Conservation (phyloP, 2,329 filamentous ascomycete genomes). For the Penicillium sp. region DNA sequence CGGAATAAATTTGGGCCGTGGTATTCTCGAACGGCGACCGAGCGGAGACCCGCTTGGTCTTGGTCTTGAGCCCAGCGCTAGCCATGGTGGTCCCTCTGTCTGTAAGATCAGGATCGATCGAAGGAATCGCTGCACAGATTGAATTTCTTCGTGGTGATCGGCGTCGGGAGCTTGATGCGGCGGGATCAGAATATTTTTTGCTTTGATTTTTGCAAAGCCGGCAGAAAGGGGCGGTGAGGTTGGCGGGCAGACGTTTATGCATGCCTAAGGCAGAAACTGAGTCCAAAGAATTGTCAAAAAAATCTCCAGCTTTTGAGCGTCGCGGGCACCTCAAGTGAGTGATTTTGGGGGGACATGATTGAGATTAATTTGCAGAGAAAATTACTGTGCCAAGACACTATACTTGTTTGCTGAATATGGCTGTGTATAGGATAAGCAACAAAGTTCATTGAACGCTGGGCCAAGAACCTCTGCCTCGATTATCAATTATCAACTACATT, state of each 20-base stretch:
- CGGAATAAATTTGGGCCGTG: slow-evolving; percentile 16
- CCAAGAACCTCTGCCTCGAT: too few species aligned
- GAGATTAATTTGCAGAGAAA: background rate
- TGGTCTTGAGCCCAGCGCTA: slow-evolving; percentile 31
- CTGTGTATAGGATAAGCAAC: background rate
- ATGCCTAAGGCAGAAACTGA: slow-evolving; percentile 5
- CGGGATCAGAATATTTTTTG: slow-evolving; percentile 38
- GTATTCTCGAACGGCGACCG: slow-evolving; percentile 27
- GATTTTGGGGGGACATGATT: background rate
- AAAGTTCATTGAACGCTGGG: background rate
- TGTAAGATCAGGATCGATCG: background rate
- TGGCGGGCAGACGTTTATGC: slow-evolving; percentile 20
- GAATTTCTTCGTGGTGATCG: slow-evolving; percentile 8
- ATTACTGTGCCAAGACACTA: background rate
- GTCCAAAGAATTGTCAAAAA: background rate
- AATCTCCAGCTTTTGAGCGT: background rate
- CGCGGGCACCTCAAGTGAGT: background rate
- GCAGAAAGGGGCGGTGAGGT: slow-evolving; percentile 33
- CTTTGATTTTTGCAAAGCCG: slow-evolving; percentile 26
- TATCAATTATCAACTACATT: too few species aligned
- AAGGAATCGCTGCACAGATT: background rate
- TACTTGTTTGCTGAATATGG: background rate
- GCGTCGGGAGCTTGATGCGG: slow-evolving; percentile 16
- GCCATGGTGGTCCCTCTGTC: slow-evolving; percentile 25
- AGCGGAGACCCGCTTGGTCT: slow-evolving; percentile 28